Evolutionary conservation across 306 rosid species (phyloP), one percentile per base, ranked within the genome.

Genomic region (Inga oerstediana): DNA sequence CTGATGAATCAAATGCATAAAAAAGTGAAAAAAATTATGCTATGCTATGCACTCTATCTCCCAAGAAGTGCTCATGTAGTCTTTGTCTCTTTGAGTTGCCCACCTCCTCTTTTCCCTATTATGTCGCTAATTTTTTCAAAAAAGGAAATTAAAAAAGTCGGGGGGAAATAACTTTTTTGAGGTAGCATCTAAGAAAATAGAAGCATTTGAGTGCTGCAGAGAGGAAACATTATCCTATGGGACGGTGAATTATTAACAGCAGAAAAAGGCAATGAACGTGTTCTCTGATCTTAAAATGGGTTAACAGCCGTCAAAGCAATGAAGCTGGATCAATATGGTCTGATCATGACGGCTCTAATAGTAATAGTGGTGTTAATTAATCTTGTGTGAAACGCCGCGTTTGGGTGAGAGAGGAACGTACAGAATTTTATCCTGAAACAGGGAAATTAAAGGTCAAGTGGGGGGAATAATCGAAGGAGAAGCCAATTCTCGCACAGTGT

Each of bases 351-450:
- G 82, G 76, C 72, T 34, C 84, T 46, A 79, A 45, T 10, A 39
- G 43, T 39, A 39, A 76, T 58, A 72, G 78, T 85, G 84, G 80
- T 59, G 69, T 59, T 74, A 73, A 77, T 54, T 93, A 88, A 90
- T 91, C 82, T 93, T 84, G 91, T 85, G 58, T 84, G 61, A 78
- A 86, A 46, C 75, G 66, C 74, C 65, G 51, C 69, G 82, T 74
- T 81, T 77, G 71, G 77, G 71, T 14, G 64, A 64, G 73, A 27
- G 65, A 80, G 73, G 83, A 80, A 84, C 72, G 62, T 81, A 85
- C 88, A 79, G 66, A 92, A 89, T 79, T 83, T 86, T 92, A 83
- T 88, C 84, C 80, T 83, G 61, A 66, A 56, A n/a, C 66, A 77
- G 66, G 44, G 85, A 80, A 70, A 76, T 80, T 79, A 20, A 58